Percentiles rank a stretch among this genome's conserved stretches.
Conservation (phyloP, 2,329 filamentous ascomycete genomes). For the Exophiala sideris region DNA sequence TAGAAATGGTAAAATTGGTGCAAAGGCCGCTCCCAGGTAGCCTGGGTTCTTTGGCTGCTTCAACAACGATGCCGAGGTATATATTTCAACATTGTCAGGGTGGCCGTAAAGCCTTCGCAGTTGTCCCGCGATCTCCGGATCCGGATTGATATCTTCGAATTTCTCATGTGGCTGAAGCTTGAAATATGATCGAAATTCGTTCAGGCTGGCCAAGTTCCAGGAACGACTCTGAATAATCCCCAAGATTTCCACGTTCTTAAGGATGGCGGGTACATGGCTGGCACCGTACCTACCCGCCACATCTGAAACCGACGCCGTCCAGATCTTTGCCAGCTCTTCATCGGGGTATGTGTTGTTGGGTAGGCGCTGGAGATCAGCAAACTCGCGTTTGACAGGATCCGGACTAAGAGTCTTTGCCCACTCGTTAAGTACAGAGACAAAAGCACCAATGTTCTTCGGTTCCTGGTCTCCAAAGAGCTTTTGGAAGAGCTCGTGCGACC, state of each 20-base stretch:
- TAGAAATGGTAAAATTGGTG: conserved; percentile 44
- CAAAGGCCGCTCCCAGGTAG: conserved; percentile 48
- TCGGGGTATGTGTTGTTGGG: conserved; percentile 55
- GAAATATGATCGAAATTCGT: conserved; percentile 54
- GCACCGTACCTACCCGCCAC: conserved; percentile 59
- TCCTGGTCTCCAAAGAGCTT: conserved; percentile 45
- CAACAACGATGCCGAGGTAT: conserved; percentile 58
- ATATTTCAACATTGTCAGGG: conserved; percentile 55
- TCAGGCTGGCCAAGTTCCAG: conserved; percentile 60
- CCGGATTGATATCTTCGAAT: conserved; percentile 53
- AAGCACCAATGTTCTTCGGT: conserved; percentile 37
- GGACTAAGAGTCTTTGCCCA: conserved; percentile 42
- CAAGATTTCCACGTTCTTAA: conserved; percentile 60
- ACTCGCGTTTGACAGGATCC: conserved; percentile 49
- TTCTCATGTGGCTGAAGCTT: conserved; percentile 49
- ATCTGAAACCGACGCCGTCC: conserved; percentile 60
- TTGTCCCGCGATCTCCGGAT: conserved; percentile 46
- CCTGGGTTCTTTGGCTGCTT: conserved; percentile 54
- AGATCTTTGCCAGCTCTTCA: conserved; percentile 54
- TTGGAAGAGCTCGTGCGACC: conserved; percentile 56
- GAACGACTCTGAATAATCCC: conserved; percentile 61
- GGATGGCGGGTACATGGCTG: conserved; percentile 55
- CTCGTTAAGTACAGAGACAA: conserved; percentile 37
- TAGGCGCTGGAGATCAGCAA: conserved; percentile 48
- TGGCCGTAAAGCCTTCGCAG: conserved; percentile 49